Base-by-base conservation (phyloP, 1,139 yeast species). In the Debaryomyces sp. region DNA sequence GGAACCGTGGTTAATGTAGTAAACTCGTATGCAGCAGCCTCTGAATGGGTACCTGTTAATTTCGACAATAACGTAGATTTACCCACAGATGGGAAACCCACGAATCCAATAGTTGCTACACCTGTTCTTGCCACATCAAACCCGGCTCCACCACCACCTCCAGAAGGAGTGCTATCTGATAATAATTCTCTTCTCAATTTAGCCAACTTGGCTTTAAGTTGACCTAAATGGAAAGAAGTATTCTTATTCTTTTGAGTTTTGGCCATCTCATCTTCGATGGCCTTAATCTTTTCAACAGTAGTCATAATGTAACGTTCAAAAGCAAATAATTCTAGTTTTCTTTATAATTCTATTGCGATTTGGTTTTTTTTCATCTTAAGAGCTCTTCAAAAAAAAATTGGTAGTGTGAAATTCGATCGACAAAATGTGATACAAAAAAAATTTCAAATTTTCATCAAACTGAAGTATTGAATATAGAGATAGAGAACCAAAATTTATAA, bases 41-140 rank as follows among this genome's bases (percentile, higher is more conserved):
- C 99, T 2, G 96, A 88, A 63, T 90, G 96, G 2, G 97, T 92
- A 50, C 98, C 98, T 0, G 99, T 95, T 49, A 94, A 73, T 65
- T 90, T 88, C 33, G 89, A 84, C 59, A 94, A 79, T 50, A 94
- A 71, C 0, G 99, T 94, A 15, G 90, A 84, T 64, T 94, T 95
- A 50, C 99, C 99, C n/a, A 94, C 99, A 1, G 98, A 91, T 1
- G 99, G 99, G 67, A 94, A 94, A 12, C 99, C 99, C 45, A 94
- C 96, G 66, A 92, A 92, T 13, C 99, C 99, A 48, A 94, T 95
- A 6, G 96, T 84, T 5, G 97, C 98, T 8, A 89, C 97, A 71
- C 99, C 99, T 0, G 98, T 92, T 69, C 97, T 82, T 10, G 97
- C 96, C 38, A 95, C 99, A 73, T 94, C 99, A 70, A 94, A 94